Base-by-base conservation (phyloP, 2,329 filamentous ascomycete species). In the Magnaporthiopsis poae region DNA sequence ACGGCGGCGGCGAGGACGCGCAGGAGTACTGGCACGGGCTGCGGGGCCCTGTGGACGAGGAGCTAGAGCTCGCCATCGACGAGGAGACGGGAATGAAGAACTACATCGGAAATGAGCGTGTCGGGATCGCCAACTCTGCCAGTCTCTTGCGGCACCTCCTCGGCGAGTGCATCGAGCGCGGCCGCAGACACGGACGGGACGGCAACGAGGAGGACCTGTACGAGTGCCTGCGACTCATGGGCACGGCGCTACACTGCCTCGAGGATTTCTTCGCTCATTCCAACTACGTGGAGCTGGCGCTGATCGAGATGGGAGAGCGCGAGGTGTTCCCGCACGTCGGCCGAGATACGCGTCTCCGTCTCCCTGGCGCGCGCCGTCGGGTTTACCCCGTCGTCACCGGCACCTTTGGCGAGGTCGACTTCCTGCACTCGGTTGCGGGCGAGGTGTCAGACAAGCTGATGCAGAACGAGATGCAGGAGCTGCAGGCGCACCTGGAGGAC, bases 191-290 rank as follows among this genome's bases (percentile, higher is more conserved):
- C 77, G 83, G 81, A 67, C 80, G 83, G 59, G 86, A 81, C 69
- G 80, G 86, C 67, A 85, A 88, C 71, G 87, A 91, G 74, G 84
- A 83, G n/a, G 92, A 96, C 73, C 84, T 96, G 36, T 88, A 95
- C 75, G 94, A 97, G 78, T 90, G 92, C 66, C 85, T 97, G 63
- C 88, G 93, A 65, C 82, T 96, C n/a, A 81, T 97, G 69, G 94
- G 94, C 67, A 96, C 92, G 67, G 93, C 89, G 52, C 85, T 92
- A 67, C 94, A 98, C 79, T 96, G 92, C 74, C 80, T 97, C 29
- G 93, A 96, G 79, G 93, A 97, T 75, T 98, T 89, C 79, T 88
- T 92, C 65, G 94, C 93, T 18, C 93, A 97, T 78, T 96, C 91
- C 75, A 97, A 97, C 81, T 97, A 96, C 78, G 87, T 84, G 18